These are phyloP conservation scores for Xenosphaeropsis pyriputrescens DNA, from an alignment of 2,329 filamentous ascomycete species.

Conservation along the genomic window DNA sequence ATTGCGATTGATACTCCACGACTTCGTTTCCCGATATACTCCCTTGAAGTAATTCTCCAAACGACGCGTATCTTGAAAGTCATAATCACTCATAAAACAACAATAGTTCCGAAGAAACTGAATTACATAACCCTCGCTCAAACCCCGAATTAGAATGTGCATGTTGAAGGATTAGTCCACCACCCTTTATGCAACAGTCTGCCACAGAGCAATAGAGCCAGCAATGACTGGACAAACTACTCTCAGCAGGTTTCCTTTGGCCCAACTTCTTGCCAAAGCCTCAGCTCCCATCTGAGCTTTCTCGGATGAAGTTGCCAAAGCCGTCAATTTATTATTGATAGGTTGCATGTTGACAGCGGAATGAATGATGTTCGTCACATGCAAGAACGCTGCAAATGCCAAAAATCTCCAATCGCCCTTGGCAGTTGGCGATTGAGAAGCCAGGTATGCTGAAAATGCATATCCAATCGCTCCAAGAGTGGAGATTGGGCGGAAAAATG, in stretches of 20 bases:
- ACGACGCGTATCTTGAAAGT: too few relatives aligned
- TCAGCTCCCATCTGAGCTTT: slow-evolving; percentile 17
- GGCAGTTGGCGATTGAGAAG: slow-evolving; percentile 9
- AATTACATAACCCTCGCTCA: too few relatives aligned
- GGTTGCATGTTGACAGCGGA: slow-evolving; percentile 35
- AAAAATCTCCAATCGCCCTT: slow-evolving; percentile 29
- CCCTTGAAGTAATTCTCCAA: too few relatives aligned
- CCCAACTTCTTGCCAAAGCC: slow-evolving; percentile 19
- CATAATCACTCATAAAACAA: too few relatives aligned
- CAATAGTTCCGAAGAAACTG: too few relatives aligned
- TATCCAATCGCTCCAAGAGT: slow-evolving; percentile 31
- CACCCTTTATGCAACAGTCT: slow-evolving; percentile 10
- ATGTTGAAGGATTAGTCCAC: too few relatives aligned
- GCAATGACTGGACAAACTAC: slow-evolving; percentile 20
- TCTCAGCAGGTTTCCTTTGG: slow-evolving; percentile 19
- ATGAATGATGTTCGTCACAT: slow-evolving; percentile 30
- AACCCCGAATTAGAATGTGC: too few relatives aligned
- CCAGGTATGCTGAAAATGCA: slow-evolving; percentile 24
- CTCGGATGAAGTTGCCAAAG: slow-evolving; percentile 13
- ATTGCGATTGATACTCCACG: too few relatives aligned
- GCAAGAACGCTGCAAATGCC: slow-evolving; percentile 25
- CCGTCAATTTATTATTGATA: slow-evolving; percentile 30
- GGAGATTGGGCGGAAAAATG: slow-evolving; percentile 34
- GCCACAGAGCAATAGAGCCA: slow-evolving; percentile 19
- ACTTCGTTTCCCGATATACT: too few relatives aligned